These are phyloP conservation scores for Mycena metata DNA, from an alignment of 768 basidiomycete species.

Conservation along the genomic window DNA sequence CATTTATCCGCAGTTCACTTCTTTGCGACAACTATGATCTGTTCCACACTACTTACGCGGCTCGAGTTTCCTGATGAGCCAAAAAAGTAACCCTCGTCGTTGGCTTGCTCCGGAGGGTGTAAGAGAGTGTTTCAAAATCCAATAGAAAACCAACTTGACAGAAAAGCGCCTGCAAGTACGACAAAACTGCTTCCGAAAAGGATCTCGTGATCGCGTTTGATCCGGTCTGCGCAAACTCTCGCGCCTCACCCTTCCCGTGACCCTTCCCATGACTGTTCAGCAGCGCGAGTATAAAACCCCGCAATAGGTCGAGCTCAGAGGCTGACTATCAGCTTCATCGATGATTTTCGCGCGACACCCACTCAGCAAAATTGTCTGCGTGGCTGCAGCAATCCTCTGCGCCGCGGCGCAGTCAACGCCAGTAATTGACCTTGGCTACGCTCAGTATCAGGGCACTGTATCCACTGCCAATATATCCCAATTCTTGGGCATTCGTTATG, in stretches of 20 bases:
- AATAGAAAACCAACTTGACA: no score
- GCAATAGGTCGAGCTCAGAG: neutral
- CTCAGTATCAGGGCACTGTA: constrained; percentile 43
- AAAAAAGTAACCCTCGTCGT: no score
- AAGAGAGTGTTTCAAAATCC: no score
- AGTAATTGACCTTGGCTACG: constrained; percentile 49
- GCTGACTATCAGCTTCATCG: neutral
- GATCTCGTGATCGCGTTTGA: no score
- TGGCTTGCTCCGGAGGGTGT: no score
- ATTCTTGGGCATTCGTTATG: constrained; percentile 47
- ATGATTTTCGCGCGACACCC: neutral
- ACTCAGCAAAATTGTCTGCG: neutral
- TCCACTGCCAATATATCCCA: constrained; percentile 35
- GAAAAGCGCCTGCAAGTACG: no score
- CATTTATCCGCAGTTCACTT: no score
- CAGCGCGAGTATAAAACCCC: neutral
- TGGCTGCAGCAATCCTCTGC: neutral
- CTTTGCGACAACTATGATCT: no score
- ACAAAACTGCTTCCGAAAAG: no score
- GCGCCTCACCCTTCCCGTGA: neutral
- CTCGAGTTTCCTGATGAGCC: no score
- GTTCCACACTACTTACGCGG: no score
- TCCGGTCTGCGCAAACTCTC: no score
- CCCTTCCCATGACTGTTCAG: neutral
- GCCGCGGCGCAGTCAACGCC: constrained; percentile 21